These are phyloP conservation scores for Thuidium tamariscinum DNA, from an alignment of 225 moss, liverwort and hornwort genomes.

Conservation along the genomic window DNA sequence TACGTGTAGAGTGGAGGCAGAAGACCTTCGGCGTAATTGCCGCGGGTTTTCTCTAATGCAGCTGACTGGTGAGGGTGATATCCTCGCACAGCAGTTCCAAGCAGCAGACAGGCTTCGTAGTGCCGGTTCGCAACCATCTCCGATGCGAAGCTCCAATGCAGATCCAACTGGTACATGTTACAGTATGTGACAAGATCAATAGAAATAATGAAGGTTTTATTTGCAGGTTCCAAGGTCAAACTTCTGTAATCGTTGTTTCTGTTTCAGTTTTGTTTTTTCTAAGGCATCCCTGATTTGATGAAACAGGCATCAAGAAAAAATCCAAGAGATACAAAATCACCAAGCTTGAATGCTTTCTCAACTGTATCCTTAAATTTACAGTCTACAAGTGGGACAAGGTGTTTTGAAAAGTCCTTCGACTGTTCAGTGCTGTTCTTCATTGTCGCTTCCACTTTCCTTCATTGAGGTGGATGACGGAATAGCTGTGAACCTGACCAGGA, in stretches of 20 bases:
- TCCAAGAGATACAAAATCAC: slow-evolving; percentile 24
- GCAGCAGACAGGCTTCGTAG: slow-evolving; percentile 27
- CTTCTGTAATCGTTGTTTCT: not conserved
- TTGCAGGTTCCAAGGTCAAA: not conserved
- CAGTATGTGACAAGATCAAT: not conserved
- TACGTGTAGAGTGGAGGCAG: not conserved
- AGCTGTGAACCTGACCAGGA: not conserved
- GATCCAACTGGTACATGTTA: slow-evolving; percentile 26
- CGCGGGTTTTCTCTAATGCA: slow-evolving; percentile 60
- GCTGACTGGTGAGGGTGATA: slow-evolving; percentile 59
- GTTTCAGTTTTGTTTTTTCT: not conserved
- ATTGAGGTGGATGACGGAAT: not conserved
- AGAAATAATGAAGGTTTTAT: not conserved
- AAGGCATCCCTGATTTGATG: not conserved
- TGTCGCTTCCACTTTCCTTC: not conserved
- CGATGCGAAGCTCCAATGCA: not conserved
- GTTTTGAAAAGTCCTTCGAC: not conserved
- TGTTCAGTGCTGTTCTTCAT: not conserved
- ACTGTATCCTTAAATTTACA: slow-evolving; percentile 33
- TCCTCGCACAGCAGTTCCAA: slow-evolving; percentile 57
- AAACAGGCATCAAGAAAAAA: slow-evolving; percentile 17
- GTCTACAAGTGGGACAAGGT: not conserved
- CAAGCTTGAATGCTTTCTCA: slow-evolving; percentile 22
- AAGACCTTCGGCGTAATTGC: not conserved
- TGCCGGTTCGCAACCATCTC: slow-evolving; percentile 3